Evolutionary conservation across 805 yeast genomes (phyloP).

Genomic region (Barnettozyma wickerhamii): DNA sequence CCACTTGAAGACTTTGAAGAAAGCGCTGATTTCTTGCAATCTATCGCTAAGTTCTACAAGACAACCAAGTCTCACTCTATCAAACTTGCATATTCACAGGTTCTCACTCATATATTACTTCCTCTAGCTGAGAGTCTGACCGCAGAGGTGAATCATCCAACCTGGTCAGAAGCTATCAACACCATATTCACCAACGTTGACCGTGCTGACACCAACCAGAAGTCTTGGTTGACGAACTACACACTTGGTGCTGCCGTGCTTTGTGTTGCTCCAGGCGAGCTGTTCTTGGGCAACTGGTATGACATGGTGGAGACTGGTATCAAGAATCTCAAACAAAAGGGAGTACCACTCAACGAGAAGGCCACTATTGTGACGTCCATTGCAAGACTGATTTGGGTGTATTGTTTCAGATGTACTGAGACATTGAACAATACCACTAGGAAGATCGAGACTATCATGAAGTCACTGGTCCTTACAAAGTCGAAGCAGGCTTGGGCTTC

Average conservation of each 20-base stretch:
- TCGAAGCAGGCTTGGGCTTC: constrained; percentile 76
- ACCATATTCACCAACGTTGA: constrained; percentile 49
- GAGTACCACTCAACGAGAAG: constrained; percentile 36
- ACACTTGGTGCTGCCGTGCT: constrained; percentile 68
- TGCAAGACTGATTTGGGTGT: constrained; percentile 85
- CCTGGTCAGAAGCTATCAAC: constrained; percentile 82
- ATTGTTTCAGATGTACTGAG: constrained; percentile 79
- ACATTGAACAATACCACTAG: constrained; percentile 84
- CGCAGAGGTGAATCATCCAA: constrained; percentile 94
- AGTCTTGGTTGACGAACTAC: constrained; percentile 64
- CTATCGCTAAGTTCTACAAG: constrained; percentile 78
- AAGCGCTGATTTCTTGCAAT: constrained; percentile 82
- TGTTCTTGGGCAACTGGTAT: constrained; percentile 73
- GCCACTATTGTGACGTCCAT: constrained; percentile 58
- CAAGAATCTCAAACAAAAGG: constrained; percentile 63
- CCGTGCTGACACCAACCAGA: constrained; percentile 40
- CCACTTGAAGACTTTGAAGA: constrained; percentile 92
- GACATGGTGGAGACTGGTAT: constrained; percentile 57
- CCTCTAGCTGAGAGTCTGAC: constrained; percentile 84
- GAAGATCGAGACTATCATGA: constrained; percentile 62
- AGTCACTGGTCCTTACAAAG: constrained; percentile 48
- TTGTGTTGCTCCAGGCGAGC: constrained; percentile 74
- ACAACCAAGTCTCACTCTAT: constrained; percentile 62
- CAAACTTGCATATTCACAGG: constrained; percentile 79
- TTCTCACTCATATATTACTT: constrained; percentile 64